These are phyloP conservation scores for Phlegmacium glaucopus DNA, from an alignment of 768 basidiomycete species.

Conservation along the genomic window DNA sequence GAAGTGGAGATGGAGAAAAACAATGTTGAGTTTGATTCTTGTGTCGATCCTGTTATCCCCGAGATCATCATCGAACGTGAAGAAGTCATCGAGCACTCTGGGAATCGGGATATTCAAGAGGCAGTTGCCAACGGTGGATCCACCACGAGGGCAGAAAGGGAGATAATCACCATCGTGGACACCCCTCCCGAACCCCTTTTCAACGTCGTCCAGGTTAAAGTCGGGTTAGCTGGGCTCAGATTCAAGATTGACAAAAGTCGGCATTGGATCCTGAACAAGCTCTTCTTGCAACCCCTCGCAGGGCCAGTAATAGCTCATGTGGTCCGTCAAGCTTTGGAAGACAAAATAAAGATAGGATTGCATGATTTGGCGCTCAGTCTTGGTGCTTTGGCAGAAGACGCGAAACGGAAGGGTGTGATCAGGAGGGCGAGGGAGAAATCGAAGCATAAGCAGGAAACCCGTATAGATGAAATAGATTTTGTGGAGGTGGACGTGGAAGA, in stretches of 20 bases:
- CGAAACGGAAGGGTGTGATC: constrained; percentile 12
- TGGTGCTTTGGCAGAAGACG: constrained; percentile 21
- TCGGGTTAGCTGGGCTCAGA: constrained; percentile 23
- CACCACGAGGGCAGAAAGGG: neutral
- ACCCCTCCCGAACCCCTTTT: constrained; percentile 22
- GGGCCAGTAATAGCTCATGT: constrained; percentile 27
- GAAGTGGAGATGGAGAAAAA: constrained; percentile 27
- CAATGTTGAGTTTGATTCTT: constrained; percentile 3
- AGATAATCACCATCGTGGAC: neutral
- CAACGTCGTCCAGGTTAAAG: constrained; percentile 27
- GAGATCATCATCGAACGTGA: constrained; percentile 13
- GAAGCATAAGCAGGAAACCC: constrained; percentile 1
- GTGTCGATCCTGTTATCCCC: constrained; percentile 3
- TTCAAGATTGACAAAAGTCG: constrained; percentile 31
- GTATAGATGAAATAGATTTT: neutral
- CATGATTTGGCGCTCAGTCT: constrained; percentile 25
- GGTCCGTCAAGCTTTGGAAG: constrained; percentile 23
- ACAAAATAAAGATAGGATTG: constrained; percentile 22
- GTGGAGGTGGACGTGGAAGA: constrained; percentile 6
- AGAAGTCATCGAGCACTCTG: neutral
- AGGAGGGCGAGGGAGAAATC: constrained; percentile 1
- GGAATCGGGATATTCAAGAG: constrained; percentile 8
- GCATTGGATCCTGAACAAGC: constrained; percentile 38
- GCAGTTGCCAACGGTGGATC: constrained; percentile 3
- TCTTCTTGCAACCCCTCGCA: constrained; percentile 32